Evolutionary conservation across 805 yeast genomes (phyloP).

Genomic region (Lipomyces mesembrius): DNA sequence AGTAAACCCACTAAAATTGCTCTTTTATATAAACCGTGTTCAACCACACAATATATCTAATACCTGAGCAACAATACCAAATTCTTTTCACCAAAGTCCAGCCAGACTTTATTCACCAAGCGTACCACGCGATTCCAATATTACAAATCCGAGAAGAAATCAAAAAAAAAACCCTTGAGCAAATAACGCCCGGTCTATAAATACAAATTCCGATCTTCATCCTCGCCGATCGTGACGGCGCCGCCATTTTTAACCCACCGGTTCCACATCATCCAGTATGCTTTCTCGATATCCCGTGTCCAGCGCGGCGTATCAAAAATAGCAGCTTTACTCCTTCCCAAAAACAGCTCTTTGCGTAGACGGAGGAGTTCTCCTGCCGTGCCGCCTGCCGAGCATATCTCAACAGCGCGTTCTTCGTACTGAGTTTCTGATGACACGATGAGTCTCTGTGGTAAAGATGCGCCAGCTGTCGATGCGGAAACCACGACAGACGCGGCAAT

Average conservation of each 20-base stretch:
- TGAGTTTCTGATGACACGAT: constrained; percentile 40
- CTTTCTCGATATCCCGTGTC: constrained; percentile 42
- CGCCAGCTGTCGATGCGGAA: constrained; percentile 27
- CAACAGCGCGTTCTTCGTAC: constrained; percentile 41
- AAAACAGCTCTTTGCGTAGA: constrained; percentile 38
- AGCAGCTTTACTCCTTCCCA: constrained; percentile 34
- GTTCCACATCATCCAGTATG: constrained; percentile 42
- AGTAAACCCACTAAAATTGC: neutral
- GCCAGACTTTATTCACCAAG: neutral
- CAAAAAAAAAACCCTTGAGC: neutral
- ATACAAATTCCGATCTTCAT: constrained; percentile 29
- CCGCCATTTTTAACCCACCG: constrained; percentile 41
- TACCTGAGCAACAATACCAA: neutral
- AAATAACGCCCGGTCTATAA: constrained; percentile 2
- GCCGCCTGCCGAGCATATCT: constrained; percentile 30
- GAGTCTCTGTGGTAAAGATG: constrained; percentile 18
- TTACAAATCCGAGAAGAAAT: neutral
- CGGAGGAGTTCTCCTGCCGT: constrained; percentile 32
- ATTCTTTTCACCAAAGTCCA: neutral
- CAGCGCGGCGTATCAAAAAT: constrained; percentile 42
- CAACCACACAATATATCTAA: neutral
- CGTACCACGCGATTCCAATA: neutral
- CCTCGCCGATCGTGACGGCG: constrained; percentile 25
- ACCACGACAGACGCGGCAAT: constrained; percentile 43
- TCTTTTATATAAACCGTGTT: neutral